Evolutionary conservation across 2,329 filamentous ascomycete genomes (phyloP).

Genomic region (Pseudodiploospora longispora): DNA sequence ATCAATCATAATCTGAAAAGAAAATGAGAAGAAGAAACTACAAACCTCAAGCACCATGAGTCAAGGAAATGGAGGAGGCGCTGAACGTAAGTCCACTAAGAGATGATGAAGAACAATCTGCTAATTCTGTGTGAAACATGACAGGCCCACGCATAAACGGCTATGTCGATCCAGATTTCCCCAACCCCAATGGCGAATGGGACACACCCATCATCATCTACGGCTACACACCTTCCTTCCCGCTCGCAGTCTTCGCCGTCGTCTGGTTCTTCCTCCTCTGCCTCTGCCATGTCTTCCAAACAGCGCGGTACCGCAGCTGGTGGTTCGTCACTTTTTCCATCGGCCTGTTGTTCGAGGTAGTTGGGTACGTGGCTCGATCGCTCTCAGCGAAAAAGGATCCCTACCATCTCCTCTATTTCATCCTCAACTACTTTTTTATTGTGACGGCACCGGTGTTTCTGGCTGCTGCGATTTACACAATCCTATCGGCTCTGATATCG

Average conservation of each 20-base stretch:
- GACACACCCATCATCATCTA: constrained; percentile 44
- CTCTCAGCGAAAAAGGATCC: constrained; percentile 42
- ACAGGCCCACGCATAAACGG: constrained; percentile 13
- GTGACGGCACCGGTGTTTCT: constrained; percentile 52
- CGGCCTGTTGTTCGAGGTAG: constrained; percentile 38
- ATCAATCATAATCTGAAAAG: too few species aligned
- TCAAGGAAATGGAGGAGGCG: too few species aligned
- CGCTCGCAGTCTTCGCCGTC: constrained; percentile 33
- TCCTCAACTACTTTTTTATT: constrained; percentile 54
- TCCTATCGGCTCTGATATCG: constrained; percentile 41
- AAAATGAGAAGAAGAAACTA: too few species aligned
- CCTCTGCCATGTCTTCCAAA: constrained; percentile 27
- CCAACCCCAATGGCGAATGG: constrained; percentile 35
- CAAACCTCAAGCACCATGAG: too few species aligned
- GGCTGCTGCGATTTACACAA: constrained; percentile 47
- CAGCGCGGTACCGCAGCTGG: constrained; percentile 31
- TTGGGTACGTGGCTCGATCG: constrained; percentile 40
- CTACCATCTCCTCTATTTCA: constrained; percentile 47
- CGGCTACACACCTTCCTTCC: constrained; percentile 40
- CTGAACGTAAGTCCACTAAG: too few species aligned
- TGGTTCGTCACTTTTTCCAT: constrained; percentile 39
- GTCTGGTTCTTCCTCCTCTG: constrained; percentile 35
- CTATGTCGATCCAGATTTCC: constrained; percentile 45
- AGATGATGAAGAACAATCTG: too few species aligned
- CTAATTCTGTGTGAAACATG: too few species aligned